These are phyloP conservation scores for Paramyrothecium roridum DNA, from an alignment of 2,329 filamentous ascomycete genomes.

Conservation along the genomic window DNA sequence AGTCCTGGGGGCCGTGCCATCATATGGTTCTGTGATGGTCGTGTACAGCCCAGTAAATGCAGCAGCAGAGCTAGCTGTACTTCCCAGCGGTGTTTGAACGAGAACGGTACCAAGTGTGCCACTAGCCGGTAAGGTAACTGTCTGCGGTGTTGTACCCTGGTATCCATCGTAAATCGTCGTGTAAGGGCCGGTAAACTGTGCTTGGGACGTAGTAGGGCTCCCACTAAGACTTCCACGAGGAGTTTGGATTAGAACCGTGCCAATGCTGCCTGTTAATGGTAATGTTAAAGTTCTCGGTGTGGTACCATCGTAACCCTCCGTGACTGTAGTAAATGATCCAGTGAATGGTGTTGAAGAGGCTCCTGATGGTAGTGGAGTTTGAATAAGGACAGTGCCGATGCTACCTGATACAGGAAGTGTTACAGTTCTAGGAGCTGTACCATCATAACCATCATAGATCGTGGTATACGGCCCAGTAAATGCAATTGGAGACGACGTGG, in stretches of 20 bases:
- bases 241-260: not conserved
- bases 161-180: not conserved
- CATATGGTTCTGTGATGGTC: not conserved
- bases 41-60: not conserved
- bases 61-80: not conserved
- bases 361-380: not conserved
- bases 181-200: not conserved
- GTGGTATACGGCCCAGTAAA: slow-evolving; percentile 1
- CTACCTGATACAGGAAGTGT: not conserved
- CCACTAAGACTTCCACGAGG: not conserved
- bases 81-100: not conserved
- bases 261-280: not conserved
- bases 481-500: not conserved
- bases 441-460: not conserved
- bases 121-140: not conserved
- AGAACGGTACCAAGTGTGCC: not conserved
- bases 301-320: slow-evolving; percentile 1
- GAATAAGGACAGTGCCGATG: not conserved
- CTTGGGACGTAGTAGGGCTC: not conserved
- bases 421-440: not conserved
- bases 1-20: not conserved
- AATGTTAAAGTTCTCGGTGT: not conserved
- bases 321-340: slow-evolving; percentile 5
- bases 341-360: not conserved
- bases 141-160: not conserved